Evolutionary conservation across 2,329 filamentous ascomycete species (phyloP).

Genomic region (Fusarium sp.): DNA sequence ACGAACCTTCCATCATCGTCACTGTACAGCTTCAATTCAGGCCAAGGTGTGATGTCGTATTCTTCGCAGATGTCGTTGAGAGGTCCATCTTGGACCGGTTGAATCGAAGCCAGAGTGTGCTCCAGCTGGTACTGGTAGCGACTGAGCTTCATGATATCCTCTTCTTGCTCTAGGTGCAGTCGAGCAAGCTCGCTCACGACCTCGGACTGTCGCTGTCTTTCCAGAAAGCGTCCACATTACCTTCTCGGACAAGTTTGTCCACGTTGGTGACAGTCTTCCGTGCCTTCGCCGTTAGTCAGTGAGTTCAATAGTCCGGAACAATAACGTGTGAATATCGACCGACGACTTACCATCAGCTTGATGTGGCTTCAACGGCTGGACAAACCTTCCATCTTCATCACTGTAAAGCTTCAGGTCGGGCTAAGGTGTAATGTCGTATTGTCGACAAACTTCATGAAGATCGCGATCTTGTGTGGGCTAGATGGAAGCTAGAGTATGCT

Average conservation of each 20-base stretch:
- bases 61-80: not conserved
- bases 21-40: not conserved
- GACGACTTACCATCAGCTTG: not conserved
- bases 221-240: not conserved
- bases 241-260: not conserved
- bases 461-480: not conserved
- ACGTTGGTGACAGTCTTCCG: not conserved
- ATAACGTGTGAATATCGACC: not conserved
- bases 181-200: not conserved
- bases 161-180: not conserved
- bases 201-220: not conserved
- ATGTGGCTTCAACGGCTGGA: not conserved
- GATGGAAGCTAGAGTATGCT: not conserved
- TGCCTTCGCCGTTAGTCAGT: not conserved
- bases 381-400: accelerated
- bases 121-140: not conserved
- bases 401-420: not conserved
- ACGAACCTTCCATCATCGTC: not conserved
- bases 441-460: not conserved
- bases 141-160: not conserved
- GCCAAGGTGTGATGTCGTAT: not conserved
- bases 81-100: not conserved
- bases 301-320: too few species aligned
- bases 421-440: not conserved
- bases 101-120: not conserved